Percentiles rank a stretch among this genome's conserved stretches.
phyloP scores from a whole-genome alignment of 2,329 filamentous ascomycete genomes.

The Fusarium devonianum region DNA sequence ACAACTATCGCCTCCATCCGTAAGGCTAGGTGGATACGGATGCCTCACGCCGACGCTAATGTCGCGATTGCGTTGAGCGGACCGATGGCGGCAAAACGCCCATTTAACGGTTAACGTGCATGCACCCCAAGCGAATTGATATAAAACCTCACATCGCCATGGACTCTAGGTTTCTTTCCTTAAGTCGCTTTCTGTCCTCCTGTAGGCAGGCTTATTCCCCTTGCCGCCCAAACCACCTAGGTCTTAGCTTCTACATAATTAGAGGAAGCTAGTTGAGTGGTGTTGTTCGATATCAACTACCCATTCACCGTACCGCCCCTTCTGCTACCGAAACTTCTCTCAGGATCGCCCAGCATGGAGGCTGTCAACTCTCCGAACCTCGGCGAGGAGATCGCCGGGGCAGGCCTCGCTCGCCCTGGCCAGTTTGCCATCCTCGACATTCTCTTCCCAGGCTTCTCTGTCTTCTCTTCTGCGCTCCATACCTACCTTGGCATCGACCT shows the following conservation, averaged over 20 bases:
- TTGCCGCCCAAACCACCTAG: too few relatives aligned
- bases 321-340: constrained; percentile 7
- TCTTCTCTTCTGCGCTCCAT: constrained; percentile 60
- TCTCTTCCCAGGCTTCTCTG: constrained; percentile 71
- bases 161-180: too few relatives aligned
- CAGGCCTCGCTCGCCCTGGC: constrained; percentile 33
- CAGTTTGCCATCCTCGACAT: constrained; percentile 63
- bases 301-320: constrained; percentile 19
- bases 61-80: neutral
- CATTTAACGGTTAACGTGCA: too few relatives aligned
- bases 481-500: constrained; percentile 68
- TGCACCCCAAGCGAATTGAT: too few relatives aligned
- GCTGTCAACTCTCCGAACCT: constrained; percentile 30
- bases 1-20: constrained; percentile 5
- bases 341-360: constrained; percentile 37
- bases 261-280: neutral
- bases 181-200: too few relatives aligned
- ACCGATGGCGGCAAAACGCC: too few relatives aligned
- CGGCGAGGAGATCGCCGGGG: constrained; percentile 5
- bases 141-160: too few relatives aligned
- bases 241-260: too few relatives aligned
- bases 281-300: neutral
- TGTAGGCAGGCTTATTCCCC: too few relatives aligned
- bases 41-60: neutral
- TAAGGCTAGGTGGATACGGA: constrained; percentile 13